Percentiles rank a stretch among this genome's conserved stretches.
Evolutionary conservation across 495 filamentous ascomycete genomes (phyloP).

Genomic region (Tuber melanosporum): DNA sequence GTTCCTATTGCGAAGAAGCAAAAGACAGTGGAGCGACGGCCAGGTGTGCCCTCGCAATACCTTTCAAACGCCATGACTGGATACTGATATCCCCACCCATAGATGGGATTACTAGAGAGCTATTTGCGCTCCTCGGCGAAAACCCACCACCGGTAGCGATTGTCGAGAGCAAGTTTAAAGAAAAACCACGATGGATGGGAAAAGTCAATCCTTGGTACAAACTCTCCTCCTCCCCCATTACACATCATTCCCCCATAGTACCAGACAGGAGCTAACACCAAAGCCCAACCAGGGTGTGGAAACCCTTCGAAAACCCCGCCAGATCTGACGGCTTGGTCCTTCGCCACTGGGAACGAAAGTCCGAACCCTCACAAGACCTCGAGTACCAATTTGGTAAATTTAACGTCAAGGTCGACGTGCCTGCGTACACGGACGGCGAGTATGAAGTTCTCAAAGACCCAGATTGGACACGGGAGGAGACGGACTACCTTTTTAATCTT

Average conservation of each 20-base stretch:
- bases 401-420: constrained; percentile 67
- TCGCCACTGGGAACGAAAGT: constrained; percentile 53
- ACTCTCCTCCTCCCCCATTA: neutral
- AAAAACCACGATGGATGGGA: constrained; percentile 55
- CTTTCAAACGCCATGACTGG: constrained; percentile 47
- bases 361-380: constrained; percentile 36
- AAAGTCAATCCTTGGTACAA: constrained; percentile 54
- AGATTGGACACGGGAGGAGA: constrained; percentile 86
- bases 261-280: constrained; percentile 7
- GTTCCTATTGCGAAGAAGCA: constrained; percentile 66
- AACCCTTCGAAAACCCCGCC: constrained; percentile 56
- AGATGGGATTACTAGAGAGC: constrained; percentile 68
- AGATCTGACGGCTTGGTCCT: constrained; percentile 53
- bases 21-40: constrained; percentile 63
- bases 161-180: constrained; percentile 61
- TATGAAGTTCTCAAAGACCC: constrained; percentile 68
- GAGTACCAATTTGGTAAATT: constrained; percentile 68
- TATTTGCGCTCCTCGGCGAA: constrained; percentile 60
- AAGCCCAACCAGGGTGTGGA: constrained; percentile 48
- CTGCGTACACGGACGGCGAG: constrained; percentile 75
- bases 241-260: neutral
- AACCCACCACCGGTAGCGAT: constrained; percentile 63
- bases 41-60: constrained; percentile 53
- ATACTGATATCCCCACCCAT: constrained; percentile 47
- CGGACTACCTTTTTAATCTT: constrained; percentile 75